Conservation (phyloP, 1,284 basidiomycete genomes). For the Naganishia liquefaciens region DNA sequence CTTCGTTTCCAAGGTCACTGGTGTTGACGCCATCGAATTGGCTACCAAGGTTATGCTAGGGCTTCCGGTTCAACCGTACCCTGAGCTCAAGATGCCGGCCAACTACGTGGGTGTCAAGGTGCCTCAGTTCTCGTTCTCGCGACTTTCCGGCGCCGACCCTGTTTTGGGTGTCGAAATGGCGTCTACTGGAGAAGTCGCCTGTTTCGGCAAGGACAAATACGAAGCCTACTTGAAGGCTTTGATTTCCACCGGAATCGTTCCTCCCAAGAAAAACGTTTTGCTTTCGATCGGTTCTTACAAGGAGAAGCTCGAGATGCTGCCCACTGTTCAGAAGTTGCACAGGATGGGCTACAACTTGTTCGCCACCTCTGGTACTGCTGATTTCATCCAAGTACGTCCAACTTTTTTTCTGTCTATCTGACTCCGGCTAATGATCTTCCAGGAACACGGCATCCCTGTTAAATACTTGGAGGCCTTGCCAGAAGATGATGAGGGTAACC, state of each 20-base stretch:
- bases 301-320: constrained; percentile 96
- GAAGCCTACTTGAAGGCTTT: constrained; percentile 97
- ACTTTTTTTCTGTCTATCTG: not conserved
- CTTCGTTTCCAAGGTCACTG: constrained; percentile 98
- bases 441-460: constrained; percentile 56
- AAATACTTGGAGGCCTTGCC: constrained; percentile 87
- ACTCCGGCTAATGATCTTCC: not conserved
- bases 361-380: constrained; percentile 93
- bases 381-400: constrained; percentile 78
- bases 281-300: constrained; percentile 94
- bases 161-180: constrained; percentile 99
- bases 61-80: constrained; percentile 85
- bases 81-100: constrained; percentile 76
- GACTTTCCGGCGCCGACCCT: constrained; percentile 93
- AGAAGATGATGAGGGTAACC: constrained; percentile 66
- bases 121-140: constrained; percentile 96
- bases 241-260: constrained; percentile 90
- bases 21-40: constrained; percentile 95
- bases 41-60: constrained; percentile 98
- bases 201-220: constrained; percentile 96
- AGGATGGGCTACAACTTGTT: constrained; percentile 95
- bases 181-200: constrained; percentile 98
- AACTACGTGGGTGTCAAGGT: constrained; percentile 99
- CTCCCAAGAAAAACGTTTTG: constrained; percentile 92
- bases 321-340: constrained; percentile 94